Evolutionary conservation across 495 filamentous ascomycete genomes (phyloP).

Genomic region (Aspergillus sclerotioniger): DNA sequence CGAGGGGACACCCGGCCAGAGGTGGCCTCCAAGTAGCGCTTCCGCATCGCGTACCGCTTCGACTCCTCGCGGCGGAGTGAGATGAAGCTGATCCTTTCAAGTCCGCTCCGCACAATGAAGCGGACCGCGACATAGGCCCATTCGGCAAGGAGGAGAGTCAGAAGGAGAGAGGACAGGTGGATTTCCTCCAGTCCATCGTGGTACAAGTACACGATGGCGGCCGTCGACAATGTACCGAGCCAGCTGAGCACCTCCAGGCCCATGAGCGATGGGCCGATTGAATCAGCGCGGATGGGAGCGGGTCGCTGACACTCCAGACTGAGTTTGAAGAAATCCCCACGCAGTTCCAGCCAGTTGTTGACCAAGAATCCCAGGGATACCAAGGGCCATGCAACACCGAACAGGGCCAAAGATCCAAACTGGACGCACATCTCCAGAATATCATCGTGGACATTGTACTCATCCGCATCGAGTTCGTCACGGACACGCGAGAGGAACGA

Average conservation of each 20-base stretch:
- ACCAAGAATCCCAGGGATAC: constrained; percentile 81
- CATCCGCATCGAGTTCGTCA: constrained; percentile 72
- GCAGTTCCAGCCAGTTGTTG: constrained; percentile 94
- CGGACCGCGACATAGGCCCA: constrained; percentile 75
- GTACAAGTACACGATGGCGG: constrained; percentile 86
- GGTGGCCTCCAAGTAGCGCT: constrained; percentile 55
- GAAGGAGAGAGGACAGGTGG: constrained; percentile 66
- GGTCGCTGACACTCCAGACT: constrained; percentile 84
- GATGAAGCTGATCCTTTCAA: constrained; percentile 74
- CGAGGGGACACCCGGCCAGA: constrained; percentile 18
- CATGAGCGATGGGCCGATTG: constrained; percentile 88
- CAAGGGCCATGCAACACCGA: constrained; percentile 90
- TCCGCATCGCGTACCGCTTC: constrained; percentile 68
- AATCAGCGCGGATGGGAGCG: constrained; percentile 82
- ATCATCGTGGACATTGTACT: constrained; percentile 71
- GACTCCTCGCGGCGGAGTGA: constrained; percentile 73
- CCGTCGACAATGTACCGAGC: constrained; percentile 81
- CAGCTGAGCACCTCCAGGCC: constrained; percentile 83
- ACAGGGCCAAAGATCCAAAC: constrained; percentile 77
- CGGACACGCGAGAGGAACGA: constrained; percentile 76
- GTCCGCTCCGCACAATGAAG: constrained; percentile 60
- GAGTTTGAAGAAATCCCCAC: constrained; percentile 91
- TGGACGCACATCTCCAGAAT: constrained; percentile 48
- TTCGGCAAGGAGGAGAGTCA: constrained; percentile 79
- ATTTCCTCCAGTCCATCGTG: constrained; percentile 61